Base-by-base conservation (phyloP, 1,284 basidiomycete species). In the Phylloboletellus chloephorus region DNA sequence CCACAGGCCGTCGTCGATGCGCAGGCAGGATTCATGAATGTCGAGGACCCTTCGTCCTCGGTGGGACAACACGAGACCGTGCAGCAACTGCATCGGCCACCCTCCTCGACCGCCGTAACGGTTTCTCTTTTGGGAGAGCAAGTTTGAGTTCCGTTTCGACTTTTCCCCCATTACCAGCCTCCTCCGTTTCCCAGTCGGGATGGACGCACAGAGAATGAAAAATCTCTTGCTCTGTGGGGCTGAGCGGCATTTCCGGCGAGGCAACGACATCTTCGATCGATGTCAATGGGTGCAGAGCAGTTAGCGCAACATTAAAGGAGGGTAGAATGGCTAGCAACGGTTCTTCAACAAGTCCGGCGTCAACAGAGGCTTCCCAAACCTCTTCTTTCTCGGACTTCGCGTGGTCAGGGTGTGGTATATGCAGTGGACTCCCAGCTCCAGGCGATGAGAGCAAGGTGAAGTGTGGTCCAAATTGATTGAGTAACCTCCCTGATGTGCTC, bases 171-270 rank as follows among this genome's bases (percentile, higher is more conserved):
- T 29, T 31, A 12, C 30, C 46, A 23, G 16, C 39, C 48, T 55
- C 62, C 15, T 72, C 69, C 47, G 57, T 54, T 30, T 78, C 75
- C 71, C 74, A 79, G 47, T 81, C 79, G 20, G 75, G 67, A 41
- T 71, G 69, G 21, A 72, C 65, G 50, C 79, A 84, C 19, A 84
- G 58, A 36, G 71, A 68, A 30, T 67, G 74, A 62, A 85, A 84
- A 37, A 85, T 76, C 55, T 80, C 78, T 54, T 80, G 74, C 51
- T 85, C 82, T 11, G 72, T 76, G n/a, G 77, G 76, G 47, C 72
- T 83, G 39, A 85, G 67, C 19, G 81, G 81, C 6, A 61, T 60
- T 37, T 75, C 74, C 24, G 50, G 37, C 11, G 23, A 28, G 11
- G 31, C 13, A 21, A 34, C 24, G 5, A 15, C 32, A 11, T 46